Evolutionary conservation across 345 rosid species (phyloP), one percentile per base, ranked within the genome.

Genomic region (Citrus maxima): DNA sequence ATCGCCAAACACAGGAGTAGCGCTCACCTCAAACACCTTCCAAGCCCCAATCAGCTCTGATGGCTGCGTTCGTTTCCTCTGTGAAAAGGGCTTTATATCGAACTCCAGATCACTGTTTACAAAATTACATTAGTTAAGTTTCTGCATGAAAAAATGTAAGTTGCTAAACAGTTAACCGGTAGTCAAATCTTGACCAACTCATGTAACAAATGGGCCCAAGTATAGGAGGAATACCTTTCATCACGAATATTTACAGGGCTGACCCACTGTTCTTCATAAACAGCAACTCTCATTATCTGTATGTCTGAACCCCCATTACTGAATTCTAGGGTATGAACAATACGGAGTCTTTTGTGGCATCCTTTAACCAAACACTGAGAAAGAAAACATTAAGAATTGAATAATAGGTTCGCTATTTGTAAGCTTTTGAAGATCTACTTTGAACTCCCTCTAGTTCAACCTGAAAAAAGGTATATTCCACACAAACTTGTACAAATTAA

Each of bases 11-110:
- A 93, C 80, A 6, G 98, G 98, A 64, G 90, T 92, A 38, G 95
- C 98, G 49, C 93, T 92, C 51, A 91, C 87, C 86, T 92, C 98
- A 76, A 93, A 95, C 71, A 93, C 98, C 81, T 95, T 95, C 99
- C 97, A 95, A 18, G 98, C 87, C 35, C 99, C 98, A 34, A 83
- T 83, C 42, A 95, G 91, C 77, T 95, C 93, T 27, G 91, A 90
- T 22, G 97, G 93, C 61, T 81, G 88, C 0, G 88, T 89, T 6
- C 99, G 84, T 76, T 87, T 92, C 67, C 93, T 83, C 82, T 89
- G 92, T 16, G 97, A 95, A 74, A 92, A 91, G 54, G 95, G 95
- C 82, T 86, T 87, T 71, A 88, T 38, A 72, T 91, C 89, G 25
- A 89, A 79, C 37, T 85, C 95, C 5, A 78, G 56, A 70, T 90